Percentiles rank a stretch among this genome's conserved stretches.
Evolutionary conservation across 2,329 filamentous ascomycete species (phyloP).

Genomic region (Pestalotiopsis fici): DNA sequence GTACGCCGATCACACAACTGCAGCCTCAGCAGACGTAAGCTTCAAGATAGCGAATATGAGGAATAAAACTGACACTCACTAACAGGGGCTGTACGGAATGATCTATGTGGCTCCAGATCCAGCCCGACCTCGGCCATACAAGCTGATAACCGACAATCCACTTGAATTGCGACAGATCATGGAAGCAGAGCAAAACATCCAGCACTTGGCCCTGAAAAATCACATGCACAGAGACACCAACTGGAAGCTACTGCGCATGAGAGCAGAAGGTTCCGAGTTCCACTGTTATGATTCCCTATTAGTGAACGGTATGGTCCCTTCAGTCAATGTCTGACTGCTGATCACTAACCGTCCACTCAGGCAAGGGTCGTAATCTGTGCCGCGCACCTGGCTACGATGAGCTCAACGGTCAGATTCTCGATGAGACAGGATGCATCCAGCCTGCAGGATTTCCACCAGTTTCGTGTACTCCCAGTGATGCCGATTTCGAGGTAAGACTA

Average conservation of each 20-base stretch:
- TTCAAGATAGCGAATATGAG: not conserved
- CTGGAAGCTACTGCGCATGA: slow-evolving; percentile 17
- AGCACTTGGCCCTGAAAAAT: slow-evolving; percentile 16
- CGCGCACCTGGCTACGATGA: slow-evolving; percentile 13
- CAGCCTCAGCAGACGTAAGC: slow-evolving; percentile 13
- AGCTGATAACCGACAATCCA: slow-evolving; percentile 11
- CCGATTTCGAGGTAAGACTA: slow-evolving; percentile 7
- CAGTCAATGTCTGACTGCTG: not conserved
- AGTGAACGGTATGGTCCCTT: slow-evolving; percentile 21
- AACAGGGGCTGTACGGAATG: slow-evolving; percentile 15
- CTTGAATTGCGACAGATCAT: slow-evolving; percentile 13
- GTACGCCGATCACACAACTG: slow-evolving; percentile 18
- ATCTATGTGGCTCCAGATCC: slow-evolving; percentile 17
- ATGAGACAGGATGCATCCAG: slow-evolving; percentile 15
- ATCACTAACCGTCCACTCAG: not conserved
- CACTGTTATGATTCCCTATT: slow-evolving; percentile 23
- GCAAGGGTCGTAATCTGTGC: slow-evolving; percentile 23
- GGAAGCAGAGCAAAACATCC: slow-evolving; percentile 15
- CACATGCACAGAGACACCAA: slow-evolving; percentile 17
- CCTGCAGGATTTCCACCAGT: slow-evolving; percentile 6
- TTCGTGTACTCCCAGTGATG: slow-evolving; percentile 6
- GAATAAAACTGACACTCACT: not conserved
- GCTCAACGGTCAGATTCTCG: slow-evolving; percentile 12
- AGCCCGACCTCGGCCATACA: slow-evolving; percentile 14
- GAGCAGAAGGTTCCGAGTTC: slow-evolving; percentile 17